Evolutionary conservation across 495 filamentous ascomycete species (phyloP), one percentile per base, ranked within the genome.

Genomic region (Filosporella fistucella): DNA sequence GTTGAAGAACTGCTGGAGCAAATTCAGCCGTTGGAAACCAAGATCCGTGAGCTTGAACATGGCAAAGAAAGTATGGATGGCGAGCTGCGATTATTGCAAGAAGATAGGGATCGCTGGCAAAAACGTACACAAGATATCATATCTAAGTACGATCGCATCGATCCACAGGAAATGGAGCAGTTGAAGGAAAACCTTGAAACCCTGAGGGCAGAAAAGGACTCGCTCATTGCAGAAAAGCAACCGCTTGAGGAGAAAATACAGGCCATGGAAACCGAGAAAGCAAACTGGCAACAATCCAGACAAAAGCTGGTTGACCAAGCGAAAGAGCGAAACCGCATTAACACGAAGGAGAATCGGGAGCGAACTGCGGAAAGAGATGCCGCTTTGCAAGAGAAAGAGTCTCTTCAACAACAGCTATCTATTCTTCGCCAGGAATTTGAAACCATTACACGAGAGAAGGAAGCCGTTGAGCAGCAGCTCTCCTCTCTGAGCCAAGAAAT

Each of bases 61-160:
- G 80, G 91, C 47, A 74, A 83, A 38, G 80, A 84, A 49, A 86
- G 82, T 25, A 85, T 85, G 61, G 86, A 94, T 40, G 88, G 83
- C 4, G 91, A 99, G 60, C 78, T 94, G 63, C 84, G 82, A 51
- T 74, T 96, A 30, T 68, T 96, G 16, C 83, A 91, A 49, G 83
- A 88, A 49, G 89, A 96, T 60, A 80, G 90, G 4, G 91, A 97
- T 57, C 80, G 82, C 22, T 95, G 91, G 81, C 89, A 94, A 59
- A 88, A 95, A 66, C 82, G 94, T 16, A 88, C 88, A 11, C 89
- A 97, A 58, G 86, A 93, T 47, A 95, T 97, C 40, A 78, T 98
- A 17, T 86, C 89, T 52, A 96, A 96, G 57, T 95, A 97, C 61
- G 90, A 96, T 53, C 87, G 93, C 40, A 82, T 94, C 21, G 93